Percentiles rank a stretch among this genome's conserved stretches.
phyloP scores from a whole-genome alignment of 2,329 filamentous ascomycete genomes.

The Pseudocercospora pini-densiflorae region DNA sequence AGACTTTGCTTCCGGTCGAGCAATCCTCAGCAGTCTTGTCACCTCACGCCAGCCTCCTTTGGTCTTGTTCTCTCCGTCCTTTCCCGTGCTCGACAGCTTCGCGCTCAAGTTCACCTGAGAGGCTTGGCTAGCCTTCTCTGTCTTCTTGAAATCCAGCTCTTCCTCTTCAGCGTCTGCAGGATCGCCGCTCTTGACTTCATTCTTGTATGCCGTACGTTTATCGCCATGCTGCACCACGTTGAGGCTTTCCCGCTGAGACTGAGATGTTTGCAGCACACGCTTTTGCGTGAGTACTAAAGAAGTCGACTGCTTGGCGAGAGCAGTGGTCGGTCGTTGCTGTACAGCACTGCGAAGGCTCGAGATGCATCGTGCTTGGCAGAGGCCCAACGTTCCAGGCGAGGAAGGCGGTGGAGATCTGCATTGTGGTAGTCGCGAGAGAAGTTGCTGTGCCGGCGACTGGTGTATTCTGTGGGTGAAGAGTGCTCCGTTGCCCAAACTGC shows the following conservation, averaged over 20 bases:
- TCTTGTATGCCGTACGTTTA: conserved; percentile 26
- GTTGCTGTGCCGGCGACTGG: conserved; percentile 5
- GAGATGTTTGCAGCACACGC: conserved; percentile 29
- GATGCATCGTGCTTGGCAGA: conserved; percentile 26
- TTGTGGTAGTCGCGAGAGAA: conserved; percentile 2
- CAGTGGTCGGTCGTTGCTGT: conserved; percentile 18
- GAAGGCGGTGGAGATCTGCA: background rate
- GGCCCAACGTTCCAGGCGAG: background rate
- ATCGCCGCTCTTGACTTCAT: conserved; percentile 29
- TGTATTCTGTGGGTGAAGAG: conserved; percentile 41
- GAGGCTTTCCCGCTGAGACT: conserved; percentile 20
- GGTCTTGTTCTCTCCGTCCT: conserved; percentile 46
- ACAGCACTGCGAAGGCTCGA: conserved; percentile 19
- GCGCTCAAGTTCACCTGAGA: conserved; percentile 89
- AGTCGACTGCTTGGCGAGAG: conserved; percentile 15
- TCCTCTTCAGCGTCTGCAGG: conserved; percentile 48
- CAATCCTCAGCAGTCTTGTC: conserved; percentile 86
- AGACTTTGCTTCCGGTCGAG: conserved; percentile 78
- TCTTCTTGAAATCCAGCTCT: conserved; percentile 68
- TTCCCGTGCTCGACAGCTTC: conserved; percentile 80
- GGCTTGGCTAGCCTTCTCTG: conserved; percentile 83
- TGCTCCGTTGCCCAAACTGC: conserved; percentile 41
- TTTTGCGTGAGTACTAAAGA: conserved; percentile 11
- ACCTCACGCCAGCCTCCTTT: conserved; percentile 73
- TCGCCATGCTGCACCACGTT: conserved; percentile 18